Evolutionary conservation across 257 asterid species (phyloP).

Genomic region (Solanum habrochaites): DNA sequence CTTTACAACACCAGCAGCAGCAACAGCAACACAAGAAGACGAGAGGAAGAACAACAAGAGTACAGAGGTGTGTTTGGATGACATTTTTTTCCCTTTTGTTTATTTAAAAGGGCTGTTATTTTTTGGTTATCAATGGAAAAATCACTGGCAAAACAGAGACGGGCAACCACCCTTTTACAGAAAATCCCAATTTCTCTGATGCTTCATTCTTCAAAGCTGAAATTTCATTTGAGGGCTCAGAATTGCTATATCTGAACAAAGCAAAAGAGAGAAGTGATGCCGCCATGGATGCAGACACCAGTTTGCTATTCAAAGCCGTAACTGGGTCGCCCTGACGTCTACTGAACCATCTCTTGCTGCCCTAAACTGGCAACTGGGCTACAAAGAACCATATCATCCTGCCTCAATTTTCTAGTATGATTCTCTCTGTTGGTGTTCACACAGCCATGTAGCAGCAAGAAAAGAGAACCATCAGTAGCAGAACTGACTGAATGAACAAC

Average conservation of each 20-base stretch:
- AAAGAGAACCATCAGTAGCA: neutral
- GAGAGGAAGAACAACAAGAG: neutral
- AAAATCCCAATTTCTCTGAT: slow-evolving; percentile 5
- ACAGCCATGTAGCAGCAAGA: neutral
- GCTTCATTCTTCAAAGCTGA: neutral
- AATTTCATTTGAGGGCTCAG: neutral
- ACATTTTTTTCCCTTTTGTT: neutral
- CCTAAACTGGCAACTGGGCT: neutral
- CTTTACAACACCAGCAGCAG: neutral
- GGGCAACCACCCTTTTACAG: neutral
- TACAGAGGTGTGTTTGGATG: neutral
- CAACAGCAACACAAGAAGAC: neutral
- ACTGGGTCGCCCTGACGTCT: neutral
- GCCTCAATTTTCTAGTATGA: neutral
- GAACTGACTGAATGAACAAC: neutral
- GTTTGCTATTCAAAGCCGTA: neutral
- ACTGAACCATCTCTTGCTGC: neutral
- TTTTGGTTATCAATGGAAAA: neutral
- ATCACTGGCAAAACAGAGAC: neutral
- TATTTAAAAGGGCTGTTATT: slow-evolving; percentile 6
- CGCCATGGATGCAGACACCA: neutral
- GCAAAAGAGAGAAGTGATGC: neutral
- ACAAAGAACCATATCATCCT: neutral
- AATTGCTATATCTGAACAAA: neutral
- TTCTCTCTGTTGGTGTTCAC: neutral